Percentiles rank a stretch among this genome's conserved stretches.
Evolutionary conservation across 75 land plant species (phyloP).

Genomic region (Azolla pinnata): DNA sequence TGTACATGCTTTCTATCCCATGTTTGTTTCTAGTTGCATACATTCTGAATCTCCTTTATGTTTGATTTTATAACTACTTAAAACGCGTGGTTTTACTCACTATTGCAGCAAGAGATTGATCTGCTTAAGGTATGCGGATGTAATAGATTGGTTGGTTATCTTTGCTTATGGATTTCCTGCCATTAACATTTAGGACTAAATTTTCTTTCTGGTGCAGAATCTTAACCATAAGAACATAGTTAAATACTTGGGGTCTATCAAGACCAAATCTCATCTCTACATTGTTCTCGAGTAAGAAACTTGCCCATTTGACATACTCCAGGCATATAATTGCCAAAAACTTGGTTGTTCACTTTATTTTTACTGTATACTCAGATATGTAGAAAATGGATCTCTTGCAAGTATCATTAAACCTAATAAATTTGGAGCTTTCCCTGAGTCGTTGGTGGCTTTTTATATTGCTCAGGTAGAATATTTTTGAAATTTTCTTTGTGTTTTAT

Average conservation of each 20-base stretch:
- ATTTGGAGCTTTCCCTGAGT: constrained; percentile 97
- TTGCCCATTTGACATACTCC: too few relatives aligned
- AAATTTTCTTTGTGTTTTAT: neutral
- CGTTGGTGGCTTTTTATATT: constrained; percentile 82
- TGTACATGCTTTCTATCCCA: neutral
- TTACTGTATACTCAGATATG: constrained; percentile 41
- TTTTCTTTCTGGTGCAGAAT: constrained; percentile 41
- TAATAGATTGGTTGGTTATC: neutral
- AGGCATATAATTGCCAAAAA: neutral
- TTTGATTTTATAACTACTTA: too few relatives aligned
- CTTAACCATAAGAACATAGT: constrained; percentile 96
- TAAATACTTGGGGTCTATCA: constrained; percentile 83
- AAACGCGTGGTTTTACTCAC: too few relatives aligned
- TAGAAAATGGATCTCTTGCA: constrained; percentile 98
- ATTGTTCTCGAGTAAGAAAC: constrained; percentile 96
- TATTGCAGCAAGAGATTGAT: constrained; percentile 95
- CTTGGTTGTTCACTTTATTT: neutral
- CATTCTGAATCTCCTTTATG: constrained; percentile 2
- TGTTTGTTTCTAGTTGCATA: neutral
- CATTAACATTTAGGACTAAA: neutral
- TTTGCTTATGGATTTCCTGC: neutral
- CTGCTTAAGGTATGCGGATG: constrained; percentile 62
- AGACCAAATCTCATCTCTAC: constrained; percentile 84
- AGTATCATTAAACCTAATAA: constrained; percentile 94
- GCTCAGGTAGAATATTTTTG: constrained; percentile 82